Base-by-base conservation (phyloP, 2,329 filamentous ascomycete species). In the Mariannaea sp. region DNA sequence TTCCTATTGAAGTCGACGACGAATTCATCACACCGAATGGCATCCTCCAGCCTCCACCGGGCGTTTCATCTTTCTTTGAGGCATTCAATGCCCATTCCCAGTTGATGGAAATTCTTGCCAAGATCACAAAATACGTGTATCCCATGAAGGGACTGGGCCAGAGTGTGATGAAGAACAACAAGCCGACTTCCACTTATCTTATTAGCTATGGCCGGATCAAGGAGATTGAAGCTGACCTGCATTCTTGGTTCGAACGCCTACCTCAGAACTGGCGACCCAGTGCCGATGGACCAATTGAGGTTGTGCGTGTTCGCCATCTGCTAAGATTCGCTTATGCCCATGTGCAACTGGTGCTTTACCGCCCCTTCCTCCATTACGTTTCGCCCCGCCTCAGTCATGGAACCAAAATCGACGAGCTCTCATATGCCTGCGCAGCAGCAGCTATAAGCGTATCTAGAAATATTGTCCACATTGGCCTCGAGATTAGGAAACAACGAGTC, bases 281-380 rank as follows among this genome's bases (percentile, higher is more conserved):
- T 56, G 82, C 86, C 1, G 90, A 94, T 44, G 88, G 87, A 0
- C 80, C 87, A 1, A 82, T 86, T 27, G 86, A 92, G 65, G 82
- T 92, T 19, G 82, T 92, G 62, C 82, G 90, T 8, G 79, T 85
- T n/a, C 89, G 90, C 55, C 90, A 92, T 58, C 76, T 92, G 19
- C 76, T 94, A 16, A 81, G 89, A 29, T 87, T 94, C 71, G 83
- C 86, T n/a, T 93, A 89, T 68, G 88, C 88, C 2, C 89, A 93
- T 65, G 88, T 92, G 5, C 90, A 93, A 66, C 86, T 94, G 70
- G 85, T 94, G 66, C 75, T 94, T 2, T 94, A 94, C 65, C 80
- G 90, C 14, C 90, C 90, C 0, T 94, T 94, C 68, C 74, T 94
- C 10, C 90, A 94, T 68, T 94, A 93, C 61, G 85, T 91, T 13